These are phyloP conservation scores for Suillus subluteus DNA, from an alignment of 768 basidiomycete genomes.

Conservation along the genomic window DNA sequence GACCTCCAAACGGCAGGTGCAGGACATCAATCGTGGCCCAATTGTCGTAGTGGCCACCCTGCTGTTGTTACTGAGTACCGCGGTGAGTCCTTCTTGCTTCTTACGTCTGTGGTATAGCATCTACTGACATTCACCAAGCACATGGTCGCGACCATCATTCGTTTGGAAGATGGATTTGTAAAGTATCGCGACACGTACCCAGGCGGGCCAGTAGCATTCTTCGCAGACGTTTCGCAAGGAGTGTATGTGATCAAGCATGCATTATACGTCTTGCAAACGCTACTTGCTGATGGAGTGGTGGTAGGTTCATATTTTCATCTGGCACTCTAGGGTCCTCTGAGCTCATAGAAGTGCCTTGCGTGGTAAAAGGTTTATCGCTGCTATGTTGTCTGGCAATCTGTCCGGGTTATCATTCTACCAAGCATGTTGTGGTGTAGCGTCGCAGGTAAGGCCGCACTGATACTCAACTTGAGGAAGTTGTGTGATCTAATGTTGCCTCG, in stretches of 20 bases:
- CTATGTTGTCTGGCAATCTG: not conserved
- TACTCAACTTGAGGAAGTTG: not conserved
- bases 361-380: not conserved
- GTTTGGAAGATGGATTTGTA: not conserved
- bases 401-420: not conserved
- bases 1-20: not conserved
- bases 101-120: not conserved
- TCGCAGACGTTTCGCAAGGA: not conserved
- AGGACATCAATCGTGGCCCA: constrained; percentile 10
- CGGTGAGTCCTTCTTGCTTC: constrained; percentile 10
- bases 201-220: not conserved
- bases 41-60: constrained; percentile 21
- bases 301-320: not conserved
- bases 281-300: not conserved
- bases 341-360: not conserved
- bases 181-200: not conserved
- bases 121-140: not conserved
- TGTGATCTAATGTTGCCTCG: not conserved
- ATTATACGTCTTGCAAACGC: not conserved
- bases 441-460: constrained; percentile 1
- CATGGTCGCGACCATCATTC: not conserved
- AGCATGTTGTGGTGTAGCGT: not conserved
- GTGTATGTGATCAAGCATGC: not conserved
- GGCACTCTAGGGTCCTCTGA: not conserved
- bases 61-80: constrained; percentile 27